Percentiles rank a stretch among this genome's conserved stretches.
Evolutionary conservation across 345 rosid species (phyloP).

Genomic region (Salix caprea): DNA sequence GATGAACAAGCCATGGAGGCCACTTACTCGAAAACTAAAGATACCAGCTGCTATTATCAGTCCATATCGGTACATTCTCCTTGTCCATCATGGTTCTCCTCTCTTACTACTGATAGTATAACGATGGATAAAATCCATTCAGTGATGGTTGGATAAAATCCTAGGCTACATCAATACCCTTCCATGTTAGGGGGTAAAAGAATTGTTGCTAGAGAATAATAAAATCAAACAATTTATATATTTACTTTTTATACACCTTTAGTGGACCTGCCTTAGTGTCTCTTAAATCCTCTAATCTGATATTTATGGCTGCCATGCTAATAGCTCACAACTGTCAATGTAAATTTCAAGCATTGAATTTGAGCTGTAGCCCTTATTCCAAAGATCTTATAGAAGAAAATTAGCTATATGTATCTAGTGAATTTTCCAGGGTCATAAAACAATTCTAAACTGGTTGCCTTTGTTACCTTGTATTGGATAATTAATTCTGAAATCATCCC

Average conservation of each 20-base stretch:
- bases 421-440: neutral
- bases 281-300: neutral
- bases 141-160: too few relatives aligned
- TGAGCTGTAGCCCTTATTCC: neutral
- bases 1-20: slow-evolving; percentile 93
- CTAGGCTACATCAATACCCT: too few relatives aligned
- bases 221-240: neutral
- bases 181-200: too few relatives aligned
- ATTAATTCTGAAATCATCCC: neutral
- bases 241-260: neutral
- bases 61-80: slow-evolving; percentile 68
- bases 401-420: neutral
- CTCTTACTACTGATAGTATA: neutral
- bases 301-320: neutral
- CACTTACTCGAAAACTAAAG: slow-evolving; percentile 83
- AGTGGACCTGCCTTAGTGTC: neutral
- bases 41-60: slow-evolving; percentile 93
- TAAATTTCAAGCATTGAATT: too few relatives aligned
- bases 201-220: neutral
- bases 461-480: neutral
- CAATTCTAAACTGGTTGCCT: neutral
- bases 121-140: neutral
- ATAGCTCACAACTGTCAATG: neutral
- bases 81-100: neutral
- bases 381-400: neutral